Evolutionary conservation across 495 filamentous ascomycete genomes (phyloP), one percentile per base, ranked within the genome.

Genomic region (Hypoxylon perforatum): DNA sequence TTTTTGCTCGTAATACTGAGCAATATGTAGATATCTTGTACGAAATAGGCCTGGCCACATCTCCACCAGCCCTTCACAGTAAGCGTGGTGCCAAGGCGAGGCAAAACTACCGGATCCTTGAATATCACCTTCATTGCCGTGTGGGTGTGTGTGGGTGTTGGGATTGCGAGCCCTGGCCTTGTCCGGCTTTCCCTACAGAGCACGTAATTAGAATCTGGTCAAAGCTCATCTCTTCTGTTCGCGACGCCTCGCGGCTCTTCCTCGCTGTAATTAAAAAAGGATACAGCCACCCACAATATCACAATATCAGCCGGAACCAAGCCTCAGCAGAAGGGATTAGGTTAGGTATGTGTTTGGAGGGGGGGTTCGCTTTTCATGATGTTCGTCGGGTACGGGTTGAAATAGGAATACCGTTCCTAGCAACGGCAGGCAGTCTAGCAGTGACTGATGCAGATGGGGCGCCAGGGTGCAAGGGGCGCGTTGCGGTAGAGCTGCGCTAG

Each of bases 241-340:
- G 38, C 51, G 49, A 33, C 51, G 64, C 67, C 56, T 63, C 63
- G 70, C 74, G 77, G 76, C 76, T 76, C 73, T 78, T 76, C 68
- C 54, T 78, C 76, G 72, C 66, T 75, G 68, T 77, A 80, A 78
- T 78, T 74, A 74, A 65, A 75, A 67, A 47, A 10, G 25, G 50
- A 59, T 42, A 54, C 17, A 65, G 46, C 62, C 38, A 48, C 36
- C 36, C 48, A 49, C 45, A 45, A 25, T 51, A 55, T n/a, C 48
- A 49, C 45, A 45, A 25, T 35, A 69, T 30, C 56, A 56, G 9
- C 50, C 44, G 45, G 55, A 35, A 28, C 54, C 30, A 46, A 39
- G 23, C 17, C 23, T 54, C 19, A 46, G 38, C 12, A 45, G 47
- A 25, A 41, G 35, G 18, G 42, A 22, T 45, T 35, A 50, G n/a